Conservation (phyloP, 2,329 filamentous ascomycete species). For the Fulvia fulva region DNA sequence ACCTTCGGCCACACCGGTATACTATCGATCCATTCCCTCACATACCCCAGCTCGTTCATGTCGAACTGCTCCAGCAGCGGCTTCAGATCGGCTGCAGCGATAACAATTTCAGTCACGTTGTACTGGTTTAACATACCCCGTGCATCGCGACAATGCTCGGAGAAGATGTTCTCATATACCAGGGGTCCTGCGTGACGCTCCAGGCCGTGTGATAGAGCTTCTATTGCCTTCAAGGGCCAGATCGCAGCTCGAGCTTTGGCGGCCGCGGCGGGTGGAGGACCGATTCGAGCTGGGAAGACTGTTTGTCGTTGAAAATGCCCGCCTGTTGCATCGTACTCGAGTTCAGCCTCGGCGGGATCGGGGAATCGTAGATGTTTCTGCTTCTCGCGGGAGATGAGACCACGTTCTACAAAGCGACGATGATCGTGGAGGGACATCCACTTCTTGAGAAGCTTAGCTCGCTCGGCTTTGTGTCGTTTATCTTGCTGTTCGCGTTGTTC, state of each 20-base stretch:
- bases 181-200: conserved; percentile 19
- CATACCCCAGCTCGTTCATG: conserved; percentile 7
- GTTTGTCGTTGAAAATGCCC: conserved; percentile 37
- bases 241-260: conserved; percentile 13
- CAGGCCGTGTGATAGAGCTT: conserved; percentile 29
- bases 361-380: conserved; percentile 20
- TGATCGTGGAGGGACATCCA: conserved; percentile 21
- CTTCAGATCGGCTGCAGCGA: conserved; percentile 24
- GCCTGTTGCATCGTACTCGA: conserved; percentile 39
- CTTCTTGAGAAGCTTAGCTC: background rate
- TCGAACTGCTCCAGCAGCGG: conserved; percentile 8
- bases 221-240: conserved; percentile 34
- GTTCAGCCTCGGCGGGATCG: background rate
- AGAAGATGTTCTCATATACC: conserved; percentile 28
- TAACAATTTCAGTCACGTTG: conserved; percentile 34
- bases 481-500: background rate
- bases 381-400: conserved; percentile 14
- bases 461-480: background rate
- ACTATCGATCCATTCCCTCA: conserved; percentile 25
- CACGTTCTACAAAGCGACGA: conserved; percentile 17
- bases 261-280: conserved; percentile 24
- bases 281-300: conserved; percentile 32
- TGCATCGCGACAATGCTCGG: conserved; percentile 19
- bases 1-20: conserved; percentile 25
- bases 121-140: conserved; percentile 20